Percentiles rank a stretch among this genome's conserved stretches.
These are phyloP conservation scores for Diaporthe batatas DNA, from an alignment of 2,329 filamentous ascomycete species.

Conservation along the genomic window DNA sequence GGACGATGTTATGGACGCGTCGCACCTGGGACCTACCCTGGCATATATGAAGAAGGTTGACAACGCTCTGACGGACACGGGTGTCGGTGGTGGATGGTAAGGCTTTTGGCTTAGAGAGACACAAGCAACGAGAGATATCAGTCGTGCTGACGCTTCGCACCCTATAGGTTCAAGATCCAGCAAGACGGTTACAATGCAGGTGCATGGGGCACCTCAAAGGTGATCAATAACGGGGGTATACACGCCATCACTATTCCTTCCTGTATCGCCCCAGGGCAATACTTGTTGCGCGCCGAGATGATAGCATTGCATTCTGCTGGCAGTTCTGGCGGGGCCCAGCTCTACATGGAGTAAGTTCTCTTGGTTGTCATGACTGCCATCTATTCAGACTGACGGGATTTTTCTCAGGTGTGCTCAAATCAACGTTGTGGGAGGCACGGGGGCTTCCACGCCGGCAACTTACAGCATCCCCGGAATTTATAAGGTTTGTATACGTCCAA, in stretches of 20 bases:
- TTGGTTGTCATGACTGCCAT: too few relatives aligned
- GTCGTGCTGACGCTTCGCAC: neutral
- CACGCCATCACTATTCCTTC: conserved; percentile 48
- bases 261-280: conserved; percentile 49
- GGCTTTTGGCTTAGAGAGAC: neutral
- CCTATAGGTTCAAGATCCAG: conserved; percentile 54
- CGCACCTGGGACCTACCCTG: conserved; percentile 67
- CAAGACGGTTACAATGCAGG: conserved; percentile 58
- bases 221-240: conserved; percentile 61
- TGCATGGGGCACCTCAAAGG: conserved; percentile 58
- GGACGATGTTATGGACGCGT: conserved; percentile 67
- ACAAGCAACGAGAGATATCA: neutral
- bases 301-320: conserved; percentile 49
- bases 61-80: conserved; percentile 58
- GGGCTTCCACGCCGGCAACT: conserved; percentile 18
- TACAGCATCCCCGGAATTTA: conserved; percentile 40
- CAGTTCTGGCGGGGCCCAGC: conserved; percentile 47
- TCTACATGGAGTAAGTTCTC: conserved; percentile 44
- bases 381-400: neutral
- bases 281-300: conserved; percentile 51
- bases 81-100: conserved; percentile 57
- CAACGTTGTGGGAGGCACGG: conserved; percentile 47
- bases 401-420: conserved; percentile 46
- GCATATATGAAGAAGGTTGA: conserved; percentile 69
- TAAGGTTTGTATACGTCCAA: conserved; percentile 7